Percentiles rank a stretch among this genome's conserved stretches.
phyloP scores from a whole-genome alignment of 352 stramenopile species.

The Phytophthora sp. region DNA sequence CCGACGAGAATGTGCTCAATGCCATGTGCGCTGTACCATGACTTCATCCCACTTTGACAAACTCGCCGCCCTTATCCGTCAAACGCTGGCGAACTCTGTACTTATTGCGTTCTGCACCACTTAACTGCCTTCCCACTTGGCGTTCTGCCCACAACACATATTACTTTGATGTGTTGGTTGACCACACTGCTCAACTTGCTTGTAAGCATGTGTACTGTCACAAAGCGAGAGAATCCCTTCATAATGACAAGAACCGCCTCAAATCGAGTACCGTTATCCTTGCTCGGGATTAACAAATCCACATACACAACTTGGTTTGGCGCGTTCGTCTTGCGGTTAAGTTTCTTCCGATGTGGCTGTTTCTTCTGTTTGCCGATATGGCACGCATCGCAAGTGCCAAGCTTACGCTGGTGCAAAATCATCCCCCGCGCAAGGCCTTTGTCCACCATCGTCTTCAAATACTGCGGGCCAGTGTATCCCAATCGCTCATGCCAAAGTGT shows the following conservation, averaged over 20 bases:
- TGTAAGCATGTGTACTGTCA: background rate
- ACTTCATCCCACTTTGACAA: too few relatives aligned
- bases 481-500: background rate
- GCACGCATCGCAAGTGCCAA: background rate
- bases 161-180: conserved; percentile 10
- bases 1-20: too few relatives aligned
- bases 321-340: background rate
- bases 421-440: background rate
- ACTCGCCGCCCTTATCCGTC: too few relatives aligned
- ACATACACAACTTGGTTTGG: conserved; percentile 4
- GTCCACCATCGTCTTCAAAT: background rate
- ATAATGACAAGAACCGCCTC: conserved; percentile 9
- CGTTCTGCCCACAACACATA: conserved; percentile 13
- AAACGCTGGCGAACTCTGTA: too few relatives aligned
- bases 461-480: too few relatives aligned
- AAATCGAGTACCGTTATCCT: conserved; percentile 1
- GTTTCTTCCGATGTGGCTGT: background rate
- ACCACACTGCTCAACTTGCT: conserved; percentile 8
- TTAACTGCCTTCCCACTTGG: background rate
- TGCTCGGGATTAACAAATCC: conserved; percentile 11
- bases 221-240: conserved; percentile 5
- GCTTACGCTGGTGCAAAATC: background rate
- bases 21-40: too few relatives aligned
- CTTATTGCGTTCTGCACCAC: background rate
- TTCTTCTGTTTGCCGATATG: conserved; percentile 3